Evolutionary conservation across 202 grass and related monocot species (phyloP).

Genomic region (Schoenoplectus triqueter): DNA sequence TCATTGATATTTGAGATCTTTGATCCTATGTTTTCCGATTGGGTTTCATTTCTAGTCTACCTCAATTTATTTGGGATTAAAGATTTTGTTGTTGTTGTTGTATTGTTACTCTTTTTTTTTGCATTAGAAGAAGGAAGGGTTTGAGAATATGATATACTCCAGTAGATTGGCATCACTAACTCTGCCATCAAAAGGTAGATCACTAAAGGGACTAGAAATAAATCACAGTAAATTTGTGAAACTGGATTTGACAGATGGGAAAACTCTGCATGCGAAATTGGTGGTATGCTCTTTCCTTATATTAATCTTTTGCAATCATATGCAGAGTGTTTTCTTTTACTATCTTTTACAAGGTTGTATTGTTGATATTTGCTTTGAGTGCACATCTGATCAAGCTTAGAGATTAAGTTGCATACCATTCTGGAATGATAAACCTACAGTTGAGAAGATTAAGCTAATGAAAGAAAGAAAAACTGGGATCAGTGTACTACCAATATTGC

Average conservation of each 20-base stretch:
- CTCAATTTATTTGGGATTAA: no score
- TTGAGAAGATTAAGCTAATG: background rate
- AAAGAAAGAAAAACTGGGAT: background rate
- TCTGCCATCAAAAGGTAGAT: slow-evolving; percentile 49
- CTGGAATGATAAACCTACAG: background rate
- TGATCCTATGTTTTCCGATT: no score
- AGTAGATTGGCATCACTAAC: slow-evolving; percentile 67
- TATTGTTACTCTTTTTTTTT: slow-evolving; percentile 1
- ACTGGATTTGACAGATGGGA: slow-evolving; percentile 76
- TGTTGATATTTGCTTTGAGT: slow-evolving; percentile 19
- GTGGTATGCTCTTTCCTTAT: slow-evolving; percentile 56
- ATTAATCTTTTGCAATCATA: slow-evolving; percentile 27
- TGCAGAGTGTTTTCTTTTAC: background rate
- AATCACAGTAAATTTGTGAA: slow-evolving; percentile 60
- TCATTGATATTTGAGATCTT: no score
- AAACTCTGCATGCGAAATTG: slow-evolving; percentile 73
- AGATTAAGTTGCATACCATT: background rate
- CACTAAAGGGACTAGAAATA: slow-evolving; percentile 42
- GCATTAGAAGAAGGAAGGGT: slow-evolving; percentile 61
- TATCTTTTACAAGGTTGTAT: slow-evolving; percentile 25
- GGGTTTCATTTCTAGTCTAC: no score
- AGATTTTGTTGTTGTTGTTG: no score
- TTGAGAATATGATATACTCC: slow-evolving; percentile 64
- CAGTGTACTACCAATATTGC: background rate
- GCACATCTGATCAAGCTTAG: background rate